Base-by-base conservation (phyloP, 2,329 filamentous ascomycete species). In the Aspergillus sp. region DNA sequence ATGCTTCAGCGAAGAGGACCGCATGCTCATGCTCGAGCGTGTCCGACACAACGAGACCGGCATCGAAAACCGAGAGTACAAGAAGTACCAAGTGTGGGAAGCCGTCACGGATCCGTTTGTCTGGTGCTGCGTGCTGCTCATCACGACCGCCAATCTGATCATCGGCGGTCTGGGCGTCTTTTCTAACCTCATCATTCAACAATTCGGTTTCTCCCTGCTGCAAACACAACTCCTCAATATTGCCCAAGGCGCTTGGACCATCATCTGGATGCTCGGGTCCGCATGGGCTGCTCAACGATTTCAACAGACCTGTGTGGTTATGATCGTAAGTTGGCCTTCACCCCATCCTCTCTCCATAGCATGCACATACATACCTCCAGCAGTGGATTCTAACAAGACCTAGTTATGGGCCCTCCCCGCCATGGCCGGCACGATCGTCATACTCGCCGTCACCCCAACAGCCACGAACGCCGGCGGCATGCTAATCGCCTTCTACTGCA, bases 211-310 rank as follows among this genome's bases (percentile, higher is more conserved):
- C 69, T 80, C 76, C 0, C 75, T 78, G 0, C 78, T 90, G 3
- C 76, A 91, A 72, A 90, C 88, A 0, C 87, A 90, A 72, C 79
- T 92, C 0, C 77, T 91, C 26, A 83, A 87, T 51, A 91, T 91
- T 84, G 88, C 90, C 0, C 79, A 90, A 1, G 89, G 89, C 9
- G 84, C 83, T n/a, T 88, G 88, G 65, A 90, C 90, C 63, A 89
- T 91, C 62, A 77, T 86, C 47, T 83, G 90, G 1, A 80, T 91
- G 3, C 76, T 91, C 14, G 78, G 78, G 2, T 88, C 86, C 0
- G 82, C 84, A 1, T 91, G 82, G 82, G 67, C 89, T 3, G 85
- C 85, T 16, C 87, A 86, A 76, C 86, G 82, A 71, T 86, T 82
- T 2, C 76, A 79, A 51, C 87, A 90, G 72, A 91, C 88, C 61